Conservation (phyloP, 306 rosid species). For the Lathyrus oleraceus region DNA sequence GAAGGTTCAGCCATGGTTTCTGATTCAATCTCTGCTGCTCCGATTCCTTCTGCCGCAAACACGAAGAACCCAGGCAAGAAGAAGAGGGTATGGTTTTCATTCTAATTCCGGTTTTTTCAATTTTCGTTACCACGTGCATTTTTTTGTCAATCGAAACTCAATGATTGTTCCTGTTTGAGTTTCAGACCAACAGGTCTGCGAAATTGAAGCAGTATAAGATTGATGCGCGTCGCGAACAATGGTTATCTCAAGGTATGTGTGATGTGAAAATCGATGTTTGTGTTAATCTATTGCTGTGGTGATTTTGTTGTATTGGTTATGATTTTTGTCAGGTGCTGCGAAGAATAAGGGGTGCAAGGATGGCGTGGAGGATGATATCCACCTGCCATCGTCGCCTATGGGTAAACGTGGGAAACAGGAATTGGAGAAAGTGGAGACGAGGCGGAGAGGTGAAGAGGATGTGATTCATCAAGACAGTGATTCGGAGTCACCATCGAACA, state of each 20-base stretch:
- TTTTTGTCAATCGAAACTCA: background rate
- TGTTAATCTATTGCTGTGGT: background rate
- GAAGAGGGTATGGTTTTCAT: slow-evolving; percentile 67
- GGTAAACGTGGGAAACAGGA: slow-evolving; percentile 44
- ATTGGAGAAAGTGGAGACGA: slow-evolving; percentile 53
- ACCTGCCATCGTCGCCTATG: slow-evolving; percentile 13
- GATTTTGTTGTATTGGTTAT: slow-evolving; percentile 19
- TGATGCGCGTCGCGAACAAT: slow-evolving; percentile 97
- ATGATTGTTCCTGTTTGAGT: background rate
- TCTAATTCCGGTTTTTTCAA: background rate
- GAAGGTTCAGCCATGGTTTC: slow-evolving; percentile 64
- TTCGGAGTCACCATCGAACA: slow-evolving; percentile 60
- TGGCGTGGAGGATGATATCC: slow-evolving; percentile 44
- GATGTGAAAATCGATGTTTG: background rate
- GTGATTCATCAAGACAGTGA: slow-evolving; percentile 62
- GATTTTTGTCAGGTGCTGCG: slow-evolving; percentile 52
- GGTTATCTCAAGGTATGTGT: slow-evolving; percentile 82
- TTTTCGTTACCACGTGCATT: background rate
- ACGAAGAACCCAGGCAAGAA: slow-evolving; percentile 77
- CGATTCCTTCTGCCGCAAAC: slow-evolving; percentile 68
- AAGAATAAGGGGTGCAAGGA: slow-evolving; percentile 68
- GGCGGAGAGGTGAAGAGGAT: slow-evolving; percentile 50
- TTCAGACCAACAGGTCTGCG: slow-evolving; percentile 82
- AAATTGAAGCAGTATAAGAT: slow-evolving; percentile 97
- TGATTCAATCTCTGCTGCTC: slow-evolving; percentile 68